phyloP scores from a whole-genome alignment of 2,329 filamentous ascomycete genomes.

The Zymoseptoria crescenta region DNA sequence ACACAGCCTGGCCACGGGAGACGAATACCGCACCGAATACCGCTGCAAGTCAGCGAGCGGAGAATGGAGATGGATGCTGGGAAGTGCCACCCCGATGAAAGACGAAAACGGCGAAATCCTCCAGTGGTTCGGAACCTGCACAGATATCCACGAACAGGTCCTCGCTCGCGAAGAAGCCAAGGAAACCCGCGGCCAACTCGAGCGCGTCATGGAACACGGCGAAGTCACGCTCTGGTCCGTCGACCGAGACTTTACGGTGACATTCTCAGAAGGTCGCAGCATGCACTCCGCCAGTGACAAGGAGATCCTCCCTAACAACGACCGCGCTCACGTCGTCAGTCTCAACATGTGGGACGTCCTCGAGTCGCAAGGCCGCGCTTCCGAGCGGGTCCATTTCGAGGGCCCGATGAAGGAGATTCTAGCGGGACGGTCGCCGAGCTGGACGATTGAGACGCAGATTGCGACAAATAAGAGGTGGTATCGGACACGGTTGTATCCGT shows the following conservation, averaged over 20 bases:
- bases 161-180: constrained; percentile 59
- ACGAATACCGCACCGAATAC: constrained; percentile 63
- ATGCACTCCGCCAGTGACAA: constrained; percentile 19
- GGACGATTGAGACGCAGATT: constrained; percentile 55
- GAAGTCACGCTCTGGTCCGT: constrained; percentile 70
- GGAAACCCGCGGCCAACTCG: constrained; percentile 60
- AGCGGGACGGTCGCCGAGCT: constrained; percentile 50
- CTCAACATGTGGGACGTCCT: constrained; percentile 60
- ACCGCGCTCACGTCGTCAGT: constrained; percentile 39
- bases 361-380: constrained; percentile 21
- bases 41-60: constrained; percentile 59
- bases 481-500: constrained; percentile 62
- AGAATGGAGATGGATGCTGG: constrained; percentile 72
- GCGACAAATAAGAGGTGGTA: constrained; percentile 58
- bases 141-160: constrained; percentile 69
- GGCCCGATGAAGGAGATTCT: constrained; percentile 58
- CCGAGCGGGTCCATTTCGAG: constrained; percentile 38
- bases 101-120: constrained; percentile 61
- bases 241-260: constrained; percentile 53
- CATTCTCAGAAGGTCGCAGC: constrained; percentile 60
- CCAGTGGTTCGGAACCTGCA: constrained; percentile 78
- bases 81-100: constrained; percentile 57
- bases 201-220: constrained; percentile 66
- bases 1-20: constrained; percentile 57
- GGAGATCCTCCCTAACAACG: neutral